These are phyloP conservation scores for Termitomyces sp. DNA, from an alignment of 768 basidiomycete species.

Conservation along the genomic window DNA sequence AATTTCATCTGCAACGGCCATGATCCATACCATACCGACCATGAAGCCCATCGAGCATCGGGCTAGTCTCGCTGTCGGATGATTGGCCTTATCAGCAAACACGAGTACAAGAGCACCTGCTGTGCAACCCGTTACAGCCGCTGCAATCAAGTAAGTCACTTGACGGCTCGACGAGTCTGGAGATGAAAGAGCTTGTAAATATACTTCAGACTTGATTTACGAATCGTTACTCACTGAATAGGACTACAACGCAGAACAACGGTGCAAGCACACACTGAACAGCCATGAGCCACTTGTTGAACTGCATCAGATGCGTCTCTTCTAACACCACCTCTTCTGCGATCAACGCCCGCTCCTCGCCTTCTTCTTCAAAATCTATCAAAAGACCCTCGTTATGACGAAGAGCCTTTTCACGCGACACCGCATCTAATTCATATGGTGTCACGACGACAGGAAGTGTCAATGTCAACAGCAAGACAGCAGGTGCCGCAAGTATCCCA, in stretches of 20 bases:
- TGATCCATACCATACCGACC: conserved; percentile 94
- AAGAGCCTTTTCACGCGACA: conserved; percentile 40
- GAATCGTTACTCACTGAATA: conserved; percentile 67
- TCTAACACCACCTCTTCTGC: conserved; percentile 76
- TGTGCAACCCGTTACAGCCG: conserved; percentile 52
- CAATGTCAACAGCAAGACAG: conserved; percentile 80
- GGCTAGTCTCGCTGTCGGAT: conserved; percentile 57
- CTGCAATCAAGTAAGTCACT: conserved; percentile 53
- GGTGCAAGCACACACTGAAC: conserved; percentile 84
- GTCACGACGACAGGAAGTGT: conserved; percentile 89
- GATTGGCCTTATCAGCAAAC: conserved; percentile 58
- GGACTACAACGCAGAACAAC: conserved; percentile 66
- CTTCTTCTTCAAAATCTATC: conserved; percentile 76
- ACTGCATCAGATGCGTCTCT: conserved; percentile 61
- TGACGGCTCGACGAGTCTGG: conserved; percentile 47
- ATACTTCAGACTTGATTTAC: neutral
- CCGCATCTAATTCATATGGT: conserved; percentile 38
- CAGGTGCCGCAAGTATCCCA: conserved; percentile 80
- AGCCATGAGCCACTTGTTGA: conserved; percentile 84
- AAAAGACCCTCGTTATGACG: conserved; percentile 42
- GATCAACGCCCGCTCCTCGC: conserved; percentile 62
- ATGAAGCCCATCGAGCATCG: conserved; percentile 91
- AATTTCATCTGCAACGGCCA: conserved; percentile 96
- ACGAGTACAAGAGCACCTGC: conserved; percentile 55
- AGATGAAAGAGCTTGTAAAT: conserved; percentile 7